Evolutionary conservation across 2,329 filamentous ascomycete genomes (phyloP), one percentile per base, ranked within the genome.

Genomic region (Aurifilum marmelostoma): DNA sequence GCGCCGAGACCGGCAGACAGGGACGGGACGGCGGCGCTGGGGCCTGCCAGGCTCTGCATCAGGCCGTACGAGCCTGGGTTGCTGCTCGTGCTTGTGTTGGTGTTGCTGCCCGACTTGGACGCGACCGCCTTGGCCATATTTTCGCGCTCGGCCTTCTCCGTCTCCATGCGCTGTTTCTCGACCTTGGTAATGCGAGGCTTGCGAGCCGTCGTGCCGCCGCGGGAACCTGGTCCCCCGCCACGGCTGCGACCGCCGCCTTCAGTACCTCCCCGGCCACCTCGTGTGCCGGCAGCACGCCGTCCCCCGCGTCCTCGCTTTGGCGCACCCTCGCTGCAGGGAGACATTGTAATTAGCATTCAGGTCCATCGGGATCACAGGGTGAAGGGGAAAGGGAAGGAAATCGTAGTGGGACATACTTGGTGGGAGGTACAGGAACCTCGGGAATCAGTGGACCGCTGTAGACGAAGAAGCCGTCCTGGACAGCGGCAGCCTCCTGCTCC

Each of bases 391-490:
- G 24, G 70, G 43, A 59, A 68, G 61, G 34, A 59, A 21, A n/a
- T n/a, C 56, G 34, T n/a, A 1, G 21, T 43, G 21, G 37, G 24
- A 84, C 85, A 72, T 84, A 87, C 85, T 82, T 83, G 68, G 80
- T 78, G 73, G 83, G 80, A 47, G 86, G 85, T 80, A 96, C 95
- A 80, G 97, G 92, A 29, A 91, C 92, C 79, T 97, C 94, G 6
- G 92, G 92, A 29, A 98, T 88, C 61, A 99, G 83, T 11, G 95
- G 95, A 3, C 96, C 96, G 71, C 93, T 97, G 80, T 97, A 99
- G 1, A 99, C 96, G 78, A 98, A 99, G 83, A 98, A 99, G 1
- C 96, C 96, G 77, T 98, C 96, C 74, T 95, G 93, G 73, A 93
- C 95, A 61, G 96, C 94, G 5, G 95, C 94, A 8, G 95, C 95